A percentile compares a stretch with the other conserved stretches of the same genome.
Evolutionary conservation across 2,329 filamentous ascomycete species (phyloP).

Genomic region (Xylaria digitata): DNA sequence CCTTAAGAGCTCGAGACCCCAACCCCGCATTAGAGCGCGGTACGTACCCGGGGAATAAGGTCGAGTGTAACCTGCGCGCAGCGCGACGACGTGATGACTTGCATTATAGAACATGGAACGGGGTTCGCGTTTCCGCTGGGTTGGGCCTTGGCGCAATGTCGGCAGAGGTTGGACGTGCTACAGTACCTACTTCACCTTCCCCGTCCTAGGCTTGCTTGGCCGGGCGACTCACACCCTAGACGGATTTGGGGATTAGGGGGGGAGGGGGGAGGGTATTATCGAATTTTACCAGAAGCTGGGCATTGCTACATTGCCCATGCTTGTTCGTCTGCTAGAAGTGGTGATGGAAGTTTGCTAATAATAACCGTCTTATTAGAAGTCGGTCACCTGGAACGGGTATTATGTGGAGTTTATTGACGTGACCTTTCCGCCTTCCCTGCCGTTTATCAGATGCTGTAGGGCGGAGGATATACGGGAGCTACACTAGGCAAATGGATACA

Average conservation of each 20-base stretch:
- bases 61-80: constrained; percentile 12
- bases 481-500: neutral
- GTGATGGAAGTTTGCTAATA: constrained; percentile 17
- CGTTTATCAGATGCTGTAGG: constrained; percentile 29
- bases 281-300: constrained; percentile 10
- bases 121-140: constrained; percentile 21
- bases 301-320: constrained; percentile 1
- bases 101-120: constrained; percentile 14
- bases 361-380: constrained; percentile 1
- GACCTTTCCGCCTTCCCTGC: neutral
- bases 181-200: neutral
- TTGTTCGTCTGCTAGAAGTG: neutral
- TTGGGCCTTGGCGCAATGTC: constrained; percentile 30
- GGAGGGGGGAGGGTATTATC: neutral
- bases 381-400: constrained; percentile 14
- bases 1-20: neutral
- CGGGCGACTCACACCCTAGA: constrained; percentile 11
- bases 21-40: constrained; percentile 29
- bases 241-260: neutral
- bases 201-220: neutral
- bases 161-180: constrained; percentile 22
- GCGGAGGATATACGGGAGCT: constrained; percentile 20
- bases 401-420: constrained; percentile 25
- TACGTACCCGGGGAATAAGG: constrained; percentile 11
- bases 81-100: constrained; percentile 17